Evolutionary conservation across 805 yeast species (phyloP).

Genomic region (Zygoascus tannicola): DNA sequence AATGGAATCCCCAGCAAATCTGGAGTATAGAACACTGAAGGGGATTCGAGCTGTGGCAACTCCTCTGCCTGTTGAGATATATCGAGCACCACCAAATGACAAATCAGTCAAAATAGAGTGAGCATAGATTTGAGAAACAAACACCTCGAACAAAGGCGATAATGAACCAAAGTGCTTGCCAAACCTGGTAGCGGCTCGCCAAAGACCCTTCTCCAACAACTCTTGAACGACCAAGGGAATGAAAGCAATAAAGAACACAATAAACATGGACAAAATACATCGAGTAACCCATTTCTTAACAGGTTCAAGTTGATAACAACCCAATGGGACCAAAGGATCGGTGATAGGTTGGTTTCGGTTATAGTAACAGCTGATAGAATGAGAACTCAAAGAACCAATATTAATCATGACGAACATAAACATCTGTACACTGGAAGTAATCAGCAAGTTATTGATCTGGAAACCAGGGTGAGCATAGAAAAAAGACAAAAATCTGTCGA

Average conservation of each 20-base stretch:
- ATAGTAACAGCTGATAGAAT: conserved; percentile 59
- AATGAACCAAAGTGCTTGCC: conserved; percentile 68
- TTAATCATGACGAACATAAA: conserved; percentile 74
- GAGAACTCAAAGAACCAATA: conserved; percentile 69
- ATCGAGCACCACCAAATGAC: conserved; percentile 84
- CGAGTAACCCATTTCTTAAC: conserved; percentile 85
- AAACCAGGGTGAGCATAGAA: conserved; percentile 97
- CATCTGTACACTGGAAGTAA: conserved; percentile 75
- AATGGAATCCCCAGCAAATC: conserved; percentile 67
- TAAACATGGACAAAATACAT: conserved; percentile 80
- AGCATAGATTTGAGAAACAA: conserved; percentile 89
- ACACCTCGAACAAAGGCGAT: conserved; percentile 89
- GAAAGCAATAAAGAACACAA: conserved; percentile 87
- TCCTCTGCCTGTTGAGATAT: conserved; percentile 89
- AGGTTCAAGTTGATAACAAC: conserved; percentile 79
- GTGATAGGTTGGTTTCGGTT: conserved; percentile 61
- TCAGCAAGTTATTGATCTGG: conserved; percentile 83
- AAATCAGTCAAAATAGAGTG: conserved; percentile 65
- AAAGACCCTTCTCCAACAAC: conserved; percentile 71
- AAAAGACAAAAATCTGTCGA: conserved; percentile 83
- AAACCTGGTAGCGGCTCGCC: conserved; percentile 64
- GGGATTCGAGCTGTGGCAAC: conserved; percentile 78
- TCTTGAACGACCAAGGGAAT: conserved; percentile 84
- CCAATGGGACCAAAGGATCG: conserved; percentile 63
- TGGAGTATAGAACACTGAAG: conserved; percentile 62